These are phyloP conservation scores for Saturnispora sanitii DNA, from an alignment of 805 yeast genomes.

Conservation along the genomic window DNA sequence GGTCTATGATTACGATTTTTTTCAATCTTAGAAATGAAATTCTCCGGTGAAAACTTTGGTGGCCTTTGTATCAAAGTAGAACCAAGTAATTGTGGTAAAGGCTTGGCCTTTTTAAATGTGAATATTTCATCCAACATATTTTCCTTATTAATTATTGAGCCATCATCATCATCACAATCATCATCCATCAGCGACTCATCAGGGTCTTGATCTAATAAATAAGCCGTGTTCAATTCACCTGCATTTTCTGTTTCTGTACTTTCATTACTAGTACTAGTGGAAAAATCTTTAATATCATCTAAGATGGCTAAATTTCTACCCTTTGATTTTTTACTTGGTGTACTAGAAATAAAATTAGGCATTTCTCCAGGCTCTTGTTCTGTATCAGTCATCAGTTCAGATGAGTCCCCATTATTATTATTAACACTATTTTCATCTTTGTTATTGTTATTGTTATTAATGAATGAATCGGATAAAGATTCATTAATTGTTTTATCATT, in stretches of 20 bases:
- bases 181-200: slow-evolving; percentile 1
- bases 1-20: slow-evolving; percentile 4
- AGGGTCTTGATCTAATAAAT: slow-evolving; percentile 5
- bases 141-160: slow-evolving; percentile 5
- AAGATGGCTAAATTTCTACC: slow-evolving; percentile 1
- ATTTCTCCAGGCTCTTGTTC: slow-evolving; percentile 4
- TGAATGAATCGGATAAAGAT: slow-evolving; percentile 2
- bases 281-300: slow-evolving; percentile 4
- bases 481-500: neutral
- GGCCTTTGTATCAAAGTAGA: neutral
- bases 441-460: neutral
- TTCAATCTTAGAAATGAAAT: slow-evolving; percentile 6
- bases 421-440: neutral
- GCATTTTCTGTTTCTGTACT: slow-evolving; percentile 23
- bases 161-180: neutral
- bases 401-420: slow-evolving; percentile 1
- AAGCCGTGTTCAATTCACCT: slow-evolving; percentile 13
- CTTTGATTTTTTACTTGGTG: slow-evolving; percentile 5
- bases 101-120: slow-evolving; percentile 5
- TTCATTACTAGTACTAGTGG: neutral
- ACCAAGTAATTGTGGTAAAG: no score
- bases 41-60: slow-evolving; percentile 7
- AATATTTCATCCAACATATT: slow-evolving; percentile 13
- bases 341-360: slow-evolving; percentile 3
- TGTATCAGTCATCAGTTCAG: slow-evolving; percentile 10